Percentiles rank a stretch among this genome's conserved stretches.
phyloP scores from a whole-genome alignment of 352 stramenopile genomes.

The Globisporangium megalacanthum region DNA sequence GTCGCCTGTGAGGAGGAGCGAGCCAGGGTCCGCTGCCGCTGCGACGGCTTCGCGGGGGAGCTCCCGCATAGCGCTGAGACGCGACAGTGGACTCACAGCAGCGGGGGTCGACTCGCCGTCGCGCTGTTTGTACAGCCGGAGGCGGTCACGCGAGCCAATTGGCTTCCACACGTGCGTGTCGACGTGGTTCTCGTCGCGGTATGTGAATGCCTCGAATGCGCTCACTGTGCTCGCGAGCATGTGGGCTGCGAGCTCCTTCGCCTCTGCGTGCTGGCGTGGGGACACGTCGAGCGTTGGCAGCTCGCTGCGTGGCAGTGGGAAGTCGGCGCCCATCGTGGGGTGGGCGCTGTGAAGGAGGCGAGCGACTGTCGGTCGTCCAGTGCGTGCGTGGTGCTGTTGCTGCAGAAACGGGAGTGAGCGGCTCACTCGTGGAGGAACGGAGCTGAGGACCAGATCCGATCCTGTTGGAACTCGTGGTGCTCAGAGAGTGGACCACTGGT shows the following conservation, averaged over 20 bases:
- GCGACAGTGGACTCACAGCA: constrained; percentile 16
- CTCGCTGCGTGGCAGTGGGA: constrained; percentile 42
- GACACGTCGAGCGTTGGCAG: constrained; percentile 38
- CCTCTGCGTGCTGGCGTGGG: constrained; percentile 24
- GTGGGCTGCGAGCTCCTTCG: constrained; percentile 33
- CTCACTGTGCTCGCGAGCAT: constrained; percentile 40
- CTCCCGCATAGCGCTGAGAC: constrained; percentile 22
- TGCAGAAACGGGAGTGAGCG: neutral
- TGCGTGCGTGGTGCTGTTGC: too few relatives aligned
- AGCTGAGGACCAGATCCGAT: too few relatives aligned
- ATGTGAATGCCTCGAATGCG: constrained; percentile 39
- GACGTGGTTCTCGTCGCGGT: constrained; percentile 26
- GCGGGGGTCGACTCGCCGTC: constrained; percentile 22
- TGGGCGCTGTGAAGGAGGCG: too few relatives aligned
- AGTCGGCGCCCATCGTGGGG: constrained; percentile 17
- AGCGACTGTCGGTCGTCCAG: too few relatives aligned
- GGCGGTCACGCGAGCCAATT: constrained; percentile 30
- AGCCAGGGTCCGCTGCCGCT: constrained; percentile 18
- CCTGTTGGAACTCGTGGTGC: too few relatives aligned
- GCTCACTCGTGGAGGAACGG: too few relatives aligned
- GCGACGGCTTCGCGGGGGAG: constrained; percentile 24
- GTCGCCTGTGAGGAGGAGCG: constrained; percentile 45
- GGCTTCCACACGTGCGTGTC: constrained; percentile 39
- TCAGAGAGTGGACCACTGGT: too few relatives aligned
- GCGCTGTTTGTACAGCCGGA: constrained; percentile 48